These are phyloP conservation scores for Oenanthe javanica DNA, from an alignment of 140 eudicot genomes.

Conservation along the genomic window DNA sequence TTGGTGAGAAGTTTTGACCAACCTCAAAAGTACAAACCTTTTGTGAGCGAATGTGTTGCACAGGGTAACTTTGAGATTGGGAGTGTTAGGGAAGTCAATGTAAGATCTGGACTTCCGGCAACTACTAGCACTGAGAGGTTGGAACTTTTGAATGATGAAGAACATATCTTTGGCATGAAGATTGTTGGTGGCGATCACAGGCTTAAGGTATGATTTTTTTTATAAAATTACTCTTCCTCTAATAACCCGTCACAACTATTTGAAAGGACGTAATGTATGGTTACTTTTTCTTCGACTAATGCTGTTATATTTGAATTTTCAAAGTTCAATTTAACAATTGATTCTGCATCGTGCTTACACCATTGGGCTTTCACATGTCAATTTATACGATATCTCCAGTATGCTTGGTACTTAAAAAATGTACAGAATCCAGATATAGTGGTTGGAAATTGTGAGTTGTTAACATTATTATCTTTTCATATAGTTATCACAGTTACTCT, in stretches of 20 bases:
- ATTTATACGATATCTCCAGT: not conserved
- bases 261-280: not conserved
- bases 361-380: not conserved
- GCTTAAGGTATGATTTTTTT: slow-evolving; percentile 44
- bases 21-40: slow-evolving; percentile 97
- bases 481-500: not conserved
- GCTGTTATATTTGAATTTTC: not conserved
- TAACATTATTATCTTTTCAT: not conserved
- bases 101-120: slow-evolving; percentile 90
- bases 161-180: slow-evolving; percentile 66
- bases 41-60: slow-evolving; percentile 68
- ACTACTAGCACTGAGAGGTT: slow-evolving; percentile 84
- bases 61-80: slow-evolving; percentile 77
- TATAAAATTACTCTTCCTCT: not conserved
- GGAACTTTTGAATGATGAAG: slow-evolving; percentile 81
- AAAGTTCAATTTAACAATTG: not conserved
- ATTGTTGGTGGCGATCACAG: slow-evolving; percentile 94
- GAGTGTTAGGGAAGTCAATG: slow-evolving; percentile 79
- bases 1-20: slow-evolving; percentile 92
- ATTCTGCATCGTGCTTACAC: not conserved
- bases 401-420: not conserved
- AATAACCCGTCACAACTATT: not conserved
- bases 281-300: not conserved
- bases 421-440: not conserved
- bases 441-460: not conserved